A percentile compares a stretch with the other conserved stretches of the same genome.
Conservation (phyloP, 1,139 yeast species). For the Yamadazyma songkhlaensis region DNA sequence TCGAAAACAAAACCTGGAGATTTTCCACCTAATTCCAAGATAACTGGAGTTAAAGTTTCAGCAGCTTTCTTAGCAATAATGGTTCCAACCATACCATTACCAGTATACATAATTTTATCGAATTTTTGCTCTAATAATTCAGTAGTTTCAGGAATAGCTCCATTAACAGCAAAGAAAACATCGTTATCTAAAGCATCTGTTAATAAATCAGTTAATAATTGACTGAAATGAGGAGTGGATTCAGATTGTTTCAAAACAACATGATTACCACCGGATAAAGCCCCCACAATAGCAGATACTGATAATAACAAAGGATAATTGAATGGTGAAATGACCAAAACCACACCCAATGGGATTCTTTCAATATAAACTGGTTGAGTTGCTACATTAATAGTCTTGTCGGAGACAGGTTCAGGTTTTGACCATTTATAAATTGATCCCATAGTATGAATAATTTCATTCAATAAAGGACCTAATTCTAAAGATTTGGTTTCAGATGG, state of each 20-base stretch:
- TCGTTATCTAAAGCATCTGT: conserved; percentile 53
- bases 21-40: conserved; percentile 92
- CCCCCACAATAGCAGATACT: conserved; percentile 69
- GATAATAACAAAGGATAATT: conserved; percentile 77
- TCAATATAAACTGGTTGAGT: conserved; percentile 53
- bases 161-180: conserved; percentile 63
- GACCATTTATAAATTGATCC: conserved; percentile 60
- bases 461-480: conserved; percentile 52
- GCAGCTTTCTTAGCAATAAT: conserved; percentile 82
- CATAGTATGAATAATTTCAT: conserved; percentile 62
- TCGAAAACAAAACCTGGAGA: conserved; percentile 75
- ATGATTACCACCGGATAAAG: conserved; percentile 84
- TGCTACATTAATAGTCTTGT: conserved; percentile 44
- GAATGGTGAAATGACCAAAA: conserved; percentile 78
- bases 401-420: conserved; percentile 48
- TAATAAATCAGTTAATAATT: conserved; percentile 55
- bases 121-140: conserved; percentile 62
- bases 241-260: conserved; percentile 84
- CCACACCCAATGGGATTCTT: conserved; percentile 72
- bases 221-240: conserved; percentile 61
- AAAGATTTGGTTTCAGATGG: conserved; percentile 56
- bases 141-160: conserved; percentile 70
- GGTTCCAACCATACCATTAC: conserved; percentile 72
- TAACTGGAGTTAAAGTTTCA: conserved; percentile 73
- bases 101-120: conserved; percentile 87